Evolutionary conservation across 805 yeast genomes (phyloP).

Genomic region (Phaffomyces thermotolerans): DNA sequence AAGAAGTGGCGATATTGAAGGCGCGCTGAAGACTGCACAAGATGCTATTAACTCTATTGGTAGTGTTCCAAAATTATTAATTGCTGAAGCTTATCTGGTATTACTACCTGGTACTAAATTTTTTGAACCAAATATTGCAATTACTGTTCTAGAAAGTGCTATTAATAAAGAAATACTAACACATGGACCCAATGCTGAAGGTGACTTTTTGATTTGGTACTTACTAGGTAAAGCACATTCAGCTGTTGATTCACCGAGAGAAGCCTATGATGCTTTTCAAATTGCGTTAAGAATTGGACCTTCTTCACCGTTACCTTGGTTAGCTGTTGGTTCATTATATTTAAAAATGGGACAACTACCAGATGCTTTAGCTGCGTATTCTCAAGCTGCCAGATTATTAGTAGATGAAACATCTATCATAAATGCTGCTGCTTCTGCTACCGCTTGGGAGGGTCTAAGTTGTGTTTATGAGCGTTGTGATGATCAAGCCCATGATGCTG

Average conservation of each 20-base stretch:
- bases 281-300: slow-evolving; percentile 47
- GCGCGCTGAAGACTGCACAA: slow-evolving; percentile 44
- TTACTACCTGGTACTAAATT: slow-evolving; percentile 27
- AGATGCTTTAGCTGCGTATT: slow-evolving; percentile 61
- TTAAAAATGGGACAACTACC: slow-evolving; percentile 51
- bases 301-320: slow-evolving; percentile 54
- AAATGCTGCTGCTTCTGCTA: slow-evolving; percentile 33
- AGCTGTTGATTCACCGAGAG: slow-evolving; percentile 36
- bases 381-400: slow-evolving; percentile 52
- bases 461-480: slow-evolving; percentile 60
- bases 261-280: slow-evolving; percentile 50
- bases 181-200: slow-evolving; percentile 16
- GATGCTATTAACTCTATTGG: slow-evolving; percentile 41
- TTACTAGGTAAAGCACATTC: slow-evolving; percentile 48
- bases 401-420: slow-evolving; percentile 39
- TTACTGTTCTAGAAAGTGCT: slow-evolving; percentile 29
- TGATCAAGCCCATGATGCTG: slow-evolving; percentile 51
- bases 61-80: slow-evolving; percentile 34
- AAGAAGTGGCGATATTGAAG: slow-evolving; percentile 34
- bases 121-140: slow-evolving; percentile 31
- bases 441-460: slow-evolving; percentile 60
- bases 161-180: slow-evolving; percentile 17
- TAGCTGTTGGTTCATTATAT: slow-evolving; percentile 57
- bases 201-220: slow-evolving; percentile 51
- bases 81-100: slow-evolving; percentile 44